phyloP scores from a whole-genome alignment of 306 rosid species.

The Hippophae gyantsensis region DNA sequence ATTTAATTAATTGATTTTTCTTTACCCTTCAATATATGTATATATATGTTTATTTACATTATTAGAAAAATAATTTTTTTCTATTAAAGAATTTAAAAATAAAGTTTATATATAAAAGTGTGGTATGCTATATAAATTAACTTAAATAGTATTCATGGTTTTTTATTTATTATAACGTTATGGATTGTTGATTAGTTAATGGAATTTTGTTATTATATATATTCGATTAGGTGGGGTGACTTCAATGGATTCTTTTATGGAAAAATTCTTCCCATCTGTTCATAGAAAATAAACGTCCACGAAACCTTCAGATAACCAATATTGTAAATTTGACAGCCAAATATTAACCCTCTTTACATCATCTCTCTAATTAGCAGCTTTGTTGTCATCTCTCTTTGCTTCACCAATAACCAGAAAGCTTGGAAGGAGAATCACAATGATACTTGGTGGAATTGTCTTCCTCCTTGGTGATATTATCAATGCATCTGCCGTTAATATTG shows the following conservation, averaged over 20 bases:
- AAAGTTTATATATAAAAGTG: too few species aligned
- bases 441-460: conserved; percentile 49
- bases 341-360: conserved; percentile 60
- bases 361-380: conserved; percentile 70
- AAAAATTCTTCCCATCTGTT: conserved; percentile 50
- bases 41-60: too few species aligned
- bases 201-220: too few species aligned
- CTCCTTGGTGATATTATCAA: conserved; percentile 50
- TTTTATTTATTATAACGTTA: too few species aligned
- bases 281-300: conserved; percentile 22
- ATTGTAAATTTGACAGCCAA: conserved; percentile 65
- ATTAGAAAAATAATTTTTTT: too few species aligned
- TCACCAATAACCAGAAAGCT: conserved; percentile 30
- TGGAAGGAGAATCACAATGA: conserved; percentile 56
- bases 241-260: conserved; percentile 40
- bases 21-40: too few species aligned
- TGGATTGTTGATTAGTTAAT: too few species aligned
- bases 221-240: too few species aligned
- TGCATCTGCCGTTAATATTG: conserved; percentile 28
- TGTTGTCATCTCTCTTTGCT: conserved; percentile 37
- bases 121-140: too few species aligned
- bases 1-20: too few species aligned
- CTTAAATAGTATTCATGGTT: too few species aligned
- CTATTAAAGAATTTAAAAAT: too few species aligned
- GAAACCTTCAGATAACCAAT: conserved; percentile 37